Base-by-base conservation (phyloP, 352 stramenopile genomes). In the Pythium rishiriense region DNA sequence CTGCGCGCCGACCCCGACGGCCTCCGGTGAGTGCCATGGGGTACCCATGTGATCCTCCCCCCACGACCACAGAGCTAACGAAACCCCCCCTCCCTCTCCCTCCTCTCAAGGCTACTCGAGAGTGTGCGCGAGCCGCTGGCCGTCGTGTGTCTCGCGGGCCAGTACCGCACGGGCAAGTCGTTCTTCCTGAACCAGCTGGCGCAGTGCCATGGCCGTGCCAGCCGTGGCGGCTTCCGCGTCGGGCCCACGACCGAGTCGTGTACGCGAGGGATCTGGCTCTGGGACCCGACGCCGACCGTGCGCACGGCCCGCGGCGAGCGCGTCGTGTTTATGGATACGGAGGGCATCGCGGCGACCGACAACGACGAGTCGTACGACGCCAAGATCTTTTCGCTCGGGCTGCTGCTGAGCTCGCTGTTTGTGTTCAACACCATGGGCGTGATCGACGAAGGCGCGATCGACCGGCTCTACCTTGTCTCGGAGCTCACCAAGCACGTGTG, bases 351-450 rank as follows among this genome's bases (percentile, higher is more conserved):
- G 0, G 87, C 85, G 29, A 93, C 85, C 0, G 87, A 94, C 47
- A 93, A 94, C 57, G 87, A 96, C 58, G 87, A 94, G 67, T 88
- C 77, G 61, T 96, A 94, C 66, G 87, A 95, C 66, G 85, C 87
- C 66, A 92, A 95, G 69, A 94, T 95, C 48, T 95, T 95, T 45
- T 92, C 85, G 28, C 62, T 95, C 12, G 87, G 83, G 15, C 45
- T 95, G 47, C 71, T 95, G 29, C 72, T 95, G 2, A 92, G 81
- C 66, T 92, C 81, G 52, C 71, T 93, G 0, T 94, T 96, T 48
- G 83, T 96, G 26, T 91, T 93, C 61, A 96, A 96, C 61, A 93
- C 84, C 2, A 93, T 96, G 79, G 87, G 87, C 29, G 87, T 96
- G 58, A 94, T 96, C 64, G 87, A 96, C 57, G 87, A 96, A 75